Base-by-base conservation (phyloP, 495 filamentous ascomycete genomes). In the Lineolata rhizophorae region DNA sequence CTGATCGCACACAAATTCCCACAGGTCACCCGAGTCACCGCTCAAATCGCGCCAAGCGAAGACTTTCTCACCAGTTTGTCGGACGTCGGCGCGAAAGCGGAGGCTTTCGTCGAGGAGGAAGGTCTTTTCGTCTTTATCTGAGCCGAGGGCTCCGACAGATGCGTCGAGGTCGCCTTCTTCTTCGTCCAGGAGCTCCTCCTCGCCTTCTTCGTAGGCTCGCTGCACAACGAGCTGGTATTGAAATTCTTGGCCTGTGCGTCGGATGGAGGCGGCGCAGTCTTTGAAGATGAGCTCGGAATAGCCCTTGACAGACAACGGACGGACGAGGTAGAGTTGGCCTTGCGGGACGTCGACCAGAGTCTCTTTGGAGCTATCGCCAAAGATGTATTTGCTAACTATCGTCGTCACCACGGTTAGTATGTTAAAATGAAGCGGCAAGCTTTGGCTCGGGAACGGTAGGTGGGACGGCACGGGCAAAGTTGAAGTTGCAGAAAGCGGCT, bases 271-370 rank as follows among this genome's bases (percentile, higher is more conserved):
- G 19, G 74, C 80, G 20, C 81, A 73, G 72, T 97, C 87, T 47
- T 91, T 94, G 67, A 93, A 97, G 53, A 97, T 91, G 43, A 94
- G 78, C 52, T 97, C 90, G 0, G 82, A 93, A 45, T 92, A 92
- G 36, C 87, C 87, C 53, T 97, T 97, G 19, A 83, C 79, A 1
- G 87, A 97, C 18, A 80, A 63, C 3, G 87, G 87, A 39, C 87
- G 78, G 44, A 97, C 90, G 34, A 97, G 76, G 49, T 92, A 97
- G 19, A 97, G 79, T 55, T 94, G 80, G 42, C 87, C 87, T 51
- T 93, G 79, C 4, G 87, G 68, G 19, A 97, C 73, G 45, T 94
- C 81, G 51, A 93, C 80, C 49, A 97, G 75, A 14, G 77, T 72
- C 50, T 95, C 87, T 58, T 91, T 92, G 38, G 76, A 83, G 36